Base-by-base conservation (phyloP, 2,329 filamentous ascomycete genomes). In the Apiospora phragmitis region DNA sequence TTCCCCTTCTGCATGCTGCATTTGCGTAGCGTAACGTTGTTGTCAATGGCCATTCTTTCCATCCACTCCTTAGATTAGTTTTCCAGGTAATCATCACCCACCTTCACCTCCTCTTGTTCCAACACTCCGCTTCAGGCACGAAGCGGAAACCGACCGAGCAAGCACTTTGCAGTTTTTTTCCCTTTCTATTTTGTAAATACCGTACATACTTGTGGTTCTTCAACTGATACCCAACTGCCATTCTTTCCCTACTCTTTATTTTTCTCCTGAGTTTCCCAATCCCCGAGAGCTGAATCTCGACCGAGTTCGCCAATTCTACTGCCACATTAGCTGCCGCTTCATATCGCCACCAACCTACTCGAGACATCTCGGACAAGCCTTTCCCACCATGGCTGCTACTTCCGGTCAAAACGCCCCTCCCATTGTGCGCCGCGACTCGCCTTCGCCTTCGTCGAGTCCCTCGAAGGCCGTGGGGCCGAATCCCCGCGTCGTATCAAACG, bases 381-480 rank as follows among this genome's bases (percentile, higher is more conserved):
- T 21, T 21, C 3, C 65, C 68, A 76, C 67, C 72, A 84, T 84
- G 82, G 80, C 81, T 70, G 73, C 81, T 55, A 75, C 81, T 69
- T 73, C 80, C 51, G 74, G 77, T 51, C 78, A 79, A 69, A 77
- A 79, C 41, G 76, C 80, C n/a, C 76, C 79, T 26, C 80, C 81
- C 26, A 78, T 77, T n/a, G 74, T 84, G 67, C 86, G 86, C 76
- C 84, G 85, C 75, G 85, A 84, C 71, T 93, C 91, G 45, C 91
- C 92, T n/a, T 89, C 91, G 68, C 90, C 90, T 47, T 89, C 90
- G 76, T 82, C 85, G 24, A 85, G 87, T 24, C 91, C 92, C 8
- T 87, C 87, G n/a, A 85, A 87, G 49, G 89, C 91, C 70, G 84
- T 93, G 70, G 87, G 89, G 51, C 84, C 88, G 55, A 86, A 86